phyloP scores from a whole-genome alignment of 2,329 filamentous ascomycete species.

The Cytospora schulzeri region DNA sequence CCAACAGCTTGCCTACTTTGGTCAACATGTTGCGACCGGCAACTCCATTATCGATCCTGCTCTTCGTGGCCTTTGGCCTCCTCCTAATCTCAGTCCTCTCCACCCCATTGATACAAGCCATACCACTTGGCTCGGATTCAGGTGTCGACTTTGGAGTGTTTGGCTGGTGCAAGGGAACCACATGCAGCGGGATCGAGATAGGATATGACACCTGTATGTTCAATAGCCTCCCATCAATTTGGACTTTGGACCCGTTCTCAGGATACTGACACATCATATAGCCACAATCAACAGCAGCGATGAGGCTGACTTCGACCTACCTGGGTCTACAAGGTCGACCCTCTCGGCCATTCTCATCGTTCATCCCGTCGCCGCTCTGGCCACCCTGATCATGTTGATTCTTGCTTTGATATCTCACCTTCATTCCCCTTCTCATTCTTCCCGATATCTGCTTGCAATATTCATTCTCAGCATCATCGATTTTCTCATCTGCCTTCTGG shows the following conservation, averaged over 20 bases:
- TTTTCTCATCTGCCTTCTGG: constrained; percentile 78
- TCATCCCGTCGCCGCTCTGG: constrained; percentile 84
- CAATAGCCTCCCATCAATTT: constrained; percentile 4
- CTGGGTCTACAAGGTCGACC: constrained; percentile 54
- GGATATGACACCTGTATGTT: constrained; percentile 82
- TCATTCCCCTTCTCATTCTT: constrained; percentile 85
- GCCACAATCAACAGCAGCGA: constrained; percentile 23
- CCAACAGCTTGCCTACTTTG: constrained; percentile 31
- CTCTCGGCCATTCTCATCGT: constrained; percentile 91
- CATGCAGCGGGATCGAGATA: constrained; percentile 74
- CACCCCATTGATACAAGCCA: constrained; percentile 81
- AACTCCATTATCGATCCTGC: constrained; percentile 84
- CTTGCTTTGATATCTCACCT: constrained; percentile 82
- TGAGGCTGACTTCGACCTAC: constrained; percentile 56
- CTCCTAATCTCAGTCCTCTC: constrained; percentile 88
- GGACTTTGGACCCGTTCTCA: background rate
- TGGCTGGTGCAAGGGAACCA: constrained; percentile 72
- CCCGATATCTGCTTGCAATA: constrained; percentile 80
- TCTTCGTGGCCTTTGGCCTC: constrained; percentile 82
- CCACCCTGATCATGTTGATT: constrained; percentile 82
- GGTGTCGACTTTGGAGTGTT: constrained; percentile 89
- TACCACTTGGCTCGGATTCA: constrained; percentile 78
- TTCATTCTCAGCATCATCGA: constrained; percentile 87
- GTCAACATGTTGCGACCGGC: constrained; percentile 83
- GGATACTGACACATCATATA: constrained; percentile 6